Conservation (phyloP, 148 eudicot species). For the Oxyria digyna region DNA sequence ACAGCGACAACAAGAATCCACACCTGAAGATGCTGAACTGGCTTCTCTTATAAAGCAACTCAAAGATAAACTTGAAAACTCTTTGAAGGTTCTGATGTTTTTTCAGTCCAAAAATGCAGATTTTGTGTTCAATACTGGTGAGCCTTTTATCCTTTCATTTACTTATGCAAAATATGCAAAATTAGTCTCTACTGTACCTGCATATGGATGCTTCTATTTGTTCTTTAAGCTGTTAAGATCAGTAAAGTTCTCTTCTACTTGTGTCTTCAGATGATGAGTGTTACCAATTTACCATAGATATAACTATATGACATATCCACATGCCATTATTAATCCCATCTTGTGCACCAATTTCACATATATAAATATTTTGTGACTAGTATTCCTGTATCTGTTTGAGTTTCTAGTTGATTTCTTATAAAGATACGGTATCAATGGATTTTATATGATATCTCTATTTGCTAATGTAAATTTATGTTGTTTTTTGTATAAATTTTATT, state of each 20-base stretch:
- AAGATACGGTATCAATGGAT: background rate
- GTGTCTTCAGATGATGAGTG: background rate
- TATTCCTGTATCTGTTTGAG: background rate
- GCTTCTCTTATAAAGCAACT: slow-evolving; percentile 37
- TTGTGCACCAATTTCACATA: background rate
- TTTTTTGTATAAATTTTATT: background rate
- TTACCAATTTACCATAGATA: too few relatives aligned
- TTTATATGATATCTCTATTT: background rate
- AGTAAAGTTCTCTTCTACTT: background rate
- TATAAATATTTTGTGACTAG: background rate
- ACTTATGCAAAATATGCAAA: background rate
- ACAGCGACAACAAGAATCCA: slow-evolving; percentile 60
- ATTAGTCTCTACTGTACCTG: background rate
- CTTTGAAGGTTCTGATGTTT: slow-evolving; percentile 40
- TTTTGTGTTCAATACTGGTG: slow-evolving; percentile 80
- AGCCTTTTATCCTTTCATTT: slow-evolving; percentile 8
- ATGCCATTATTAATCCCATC: background rate
- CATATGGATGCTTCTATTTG: background rate
- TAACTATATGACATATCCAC: background rate
- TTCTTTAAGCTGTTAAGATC: background rate
- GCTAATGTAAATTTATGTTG: background rate
- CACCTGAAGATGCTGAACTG: slow-evolving; percentile 50
- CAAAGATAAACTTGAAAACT: slow-evolving; percentile 46
- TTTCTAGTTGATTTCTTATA: background rate
- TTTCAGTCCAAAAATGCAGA: slow-evolving; percentile 76